Evolutionary conservation across 129 eudicot genomes (phyloP).

Genomic region (Heracleum sosnowskyi): DNA sequence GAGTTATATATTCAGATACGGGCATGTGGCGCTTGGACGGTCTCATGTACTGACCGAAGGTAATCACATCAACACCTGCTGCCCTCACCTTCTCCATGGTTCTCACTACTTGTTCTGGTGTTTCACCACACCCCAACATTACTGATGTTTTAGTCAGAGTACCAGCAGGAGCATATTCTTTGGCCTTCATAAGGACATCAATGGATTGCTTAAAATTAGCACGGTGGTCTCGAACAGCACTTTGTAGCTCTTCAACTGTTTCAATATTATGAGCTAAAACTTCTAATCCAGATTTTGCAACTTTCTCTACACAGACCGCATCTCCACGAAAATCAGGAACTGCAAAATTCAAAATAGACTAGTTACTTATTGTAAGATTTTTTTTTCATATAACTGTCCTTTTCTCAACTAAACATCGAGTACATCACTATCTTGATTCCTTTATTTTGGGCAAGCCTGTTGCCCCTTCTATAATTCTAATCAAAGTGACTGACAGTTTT

Average conservation of each 20-base stretch:
- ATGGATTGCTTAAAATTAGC: slow-evolving; percentile 92
- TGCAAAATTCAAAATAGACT: slow-evolving; percentile 17
- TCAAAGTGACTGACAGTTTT: background rate
- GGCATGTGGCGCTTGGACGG: slow-evolving; percentile 98
- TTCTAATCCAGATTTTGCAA: slow-evolving; percentile 88
- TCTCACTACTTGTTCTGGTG: slow-evolving; percentile 83
- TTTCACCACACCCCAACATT: slow-evolving; percentile 99
- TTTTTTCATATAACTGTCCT: background rate
- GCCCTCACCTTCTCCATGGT: slow-evolving; percentile 97
- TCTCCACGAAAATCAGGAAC: slow-evolving; percentile 99
- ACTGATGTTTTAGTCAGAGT: slow-evolving; percentile 95
- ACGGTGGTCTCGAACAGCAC: slow-evolving; percentile 82
- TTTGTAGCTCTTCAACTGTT: slow-evolving; percentile 97
- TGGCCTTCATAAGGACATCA: slow-evolving; percentile 75
- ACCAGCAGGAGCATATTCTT: slow-evolving; percentile 87
- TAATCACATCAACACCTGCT: slow-evolving; percentile 95
- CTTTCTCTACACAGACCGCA: slow-evolving; percentile 74
- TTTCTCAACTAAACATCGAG: background rate
- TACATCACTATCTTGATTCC: background rate
- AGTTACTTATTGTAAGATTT: background rate
- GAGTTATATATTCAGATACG: slow-evolving; percentile 84
- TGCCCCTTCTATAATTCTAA: background rate
- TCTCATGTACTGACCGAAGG: slow-evolving; percentile 97
- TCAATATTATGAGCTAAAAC: slow-evolving; percentile 95
- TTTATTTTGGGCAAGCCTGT: background rate